Evolutionary conservation across 129 eudicot genomes (phyloP), one percentile per base, ranked within the genome.

Genomic region (Tagetes patula): DNA sequence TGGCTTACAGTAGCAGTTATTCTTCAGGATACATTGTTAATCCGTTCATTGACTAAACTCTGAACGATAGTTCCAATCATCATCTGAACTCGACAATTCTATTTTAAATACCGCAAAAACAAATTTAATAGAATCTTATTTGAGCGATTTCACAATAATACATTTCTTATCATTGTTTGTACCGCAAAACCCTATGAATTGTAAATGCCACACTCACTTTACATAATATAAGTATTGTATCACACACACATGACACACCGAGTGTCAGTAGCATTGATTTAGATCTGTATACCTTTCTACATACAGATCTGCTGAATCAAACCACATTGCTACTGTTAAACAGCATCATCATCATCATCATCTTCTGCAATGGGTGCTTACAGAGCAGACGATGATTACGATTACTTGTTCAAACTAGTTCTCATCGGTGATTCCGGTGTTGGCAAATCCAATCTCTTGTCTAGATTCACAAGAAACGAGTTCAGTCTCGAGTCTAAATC

Each of bases 351-450:
- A 38, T 9, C 65, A 27, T 70, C 30, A 38, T 4, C 49, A 12
- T 12, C 65, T 10, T 27, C 9, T 6, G 66, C 13, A 68, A 85
- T 85, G 89, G 89, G 85, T 10, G 83, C 80, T 4, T 84, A 82
- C 86, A 79, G 87, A 70, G 83, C 87, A 6, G 89, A 87, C 68
- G 92, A 84, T 67, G 86, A 82, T 58, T 77, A 82, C 77, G 86
- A 82, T 78, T 82, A 78, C 83, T 27, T 82, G 73, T 82, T 78
- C 76, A 82, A 82, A 73, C 77, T 82, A 63, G 86, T 82, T 49
- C 64, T 82, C 13, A 82, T 82, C 39, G 86, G 86, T 3, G 86
- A 82, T 52, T 82, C 85, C 55, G 85, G 82, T 5, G 85, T 82
- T 5, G 85, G 85, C 0, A 82, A 82, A 78, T 82, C 86, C 34